Evolutionary conservation across 2,329 filamentous ascomycete species (phyloP).

Genomic region (Aspergillus melleus): DNA sequence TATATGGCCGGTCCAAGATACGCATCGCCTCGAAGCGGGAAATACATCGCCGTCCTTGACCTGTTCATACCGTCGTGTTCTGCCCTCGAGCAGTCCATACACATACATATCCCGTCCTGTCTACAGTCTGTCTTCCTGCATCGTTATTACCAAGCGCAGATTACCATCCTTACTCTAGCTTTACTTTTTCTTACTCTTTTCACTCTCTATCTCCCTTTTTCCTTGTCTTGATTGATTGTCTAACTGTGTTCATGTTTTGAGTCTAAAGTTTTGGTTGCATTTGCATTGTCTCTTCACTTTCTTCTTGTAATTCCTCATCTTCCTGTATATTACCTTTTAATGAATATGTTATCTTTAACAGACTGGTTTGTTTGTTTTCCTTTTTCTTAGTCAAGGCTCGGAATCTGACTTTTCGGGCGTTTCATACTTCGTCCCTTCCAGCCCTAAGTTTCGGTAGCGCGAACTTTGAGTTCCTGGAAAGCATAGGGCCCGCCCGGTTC

Average conservation of each 20-base stretch:
- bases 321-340: constrained; percentile 10
- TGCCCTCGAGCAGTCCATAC: not conserved
- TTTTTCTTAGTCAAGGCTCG: not conserved
- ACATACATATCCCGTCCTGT: not conserved
- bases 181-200: not conserved
- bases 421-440: not conserved
- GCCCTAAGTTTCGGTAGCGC: no score
- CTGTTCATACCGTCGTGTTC: not conserved
- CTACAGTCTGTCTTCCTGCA: not conserved
- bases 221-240: not conserved
- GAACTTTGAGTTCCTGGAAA: no score
- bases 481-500: no score
- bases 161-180: constrained; percentile 6
- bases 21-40: not conserved
- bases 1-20: constrained; percentile 14
- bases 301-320: constrained; percentile 7
- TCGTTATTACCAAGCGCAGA: constrained; percentile 3
- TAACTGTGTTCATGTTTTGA: not conserved
- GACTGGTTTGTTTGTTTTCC: not conserved
- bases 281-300: not conserved
- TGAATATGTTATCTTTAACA: not conserved
- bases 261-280: not conserved
- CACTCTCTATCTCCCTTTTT: not conserved
- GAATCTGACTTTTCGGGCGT: not conserved
- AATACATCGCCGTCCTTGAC: not conserved